phyloP scores from a whole-genome alignment of 768 basidiomycete genomes.

The Cyclocybe aegerita region DNA sequence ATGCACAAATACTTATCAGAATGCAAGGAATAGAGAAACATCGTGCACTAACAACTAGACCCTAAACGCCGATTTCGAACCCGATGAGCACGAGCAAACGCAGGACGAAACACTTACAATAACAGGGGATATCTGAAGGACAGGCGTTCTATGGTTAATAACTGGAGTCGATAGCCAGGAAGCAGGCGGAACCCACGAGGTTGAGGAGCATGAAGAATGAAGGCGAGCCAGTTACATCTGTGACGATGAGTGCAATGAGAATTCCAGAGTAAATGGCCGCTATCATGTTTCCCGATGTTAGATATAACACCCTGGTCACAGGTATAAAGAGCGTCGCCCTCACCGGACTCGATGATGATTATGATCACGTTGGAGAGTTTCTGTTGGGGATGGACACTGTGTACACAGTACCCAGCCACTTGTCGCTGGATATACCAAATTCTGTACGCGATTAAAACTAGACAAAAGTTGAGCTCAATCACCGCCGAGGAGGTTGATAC shows the following conservation, averaged over 20 bases:
- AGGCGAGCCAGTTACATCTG: not conserved
- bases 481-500: not conserved
- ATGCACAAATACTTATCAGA: too few relatives aligned
- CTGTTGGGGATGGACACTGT: not conserved
- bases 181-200: not conserved
- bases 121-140: too few relatives aligned
- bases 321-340: too few relatives aligned
- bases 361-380: not conserved
- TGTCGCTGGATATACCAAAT: not conserved
- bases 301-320: not conserved
- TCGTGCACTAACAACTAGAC: too few relatives aligned
- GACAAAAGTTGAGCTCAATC: not conserved
- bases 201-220: constrained; percentile 1
- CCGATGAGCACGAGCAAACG: too few relatives aligned
- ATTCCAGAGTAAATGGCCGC: constrained; percentile 1
- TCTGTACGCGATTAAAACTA: constrained; percentile 2
- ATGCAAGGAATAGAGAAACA: too few relatives aligned
- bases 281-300: not conserved
- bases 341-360: constrained; percentile 1
- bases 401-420: not conserved
- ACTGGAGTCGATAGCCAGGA: too few relatives aligned
- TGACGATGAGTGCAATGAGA: not conserved
- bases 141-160: too few relatives aligned
- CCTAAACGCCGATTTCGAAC: too few relatives aligned
- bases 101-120: too few relatives aligned